Evolutionary conservation across 305 asterid species (phyloP).

Genomic region (Fraxinus paxiana): DNA sequence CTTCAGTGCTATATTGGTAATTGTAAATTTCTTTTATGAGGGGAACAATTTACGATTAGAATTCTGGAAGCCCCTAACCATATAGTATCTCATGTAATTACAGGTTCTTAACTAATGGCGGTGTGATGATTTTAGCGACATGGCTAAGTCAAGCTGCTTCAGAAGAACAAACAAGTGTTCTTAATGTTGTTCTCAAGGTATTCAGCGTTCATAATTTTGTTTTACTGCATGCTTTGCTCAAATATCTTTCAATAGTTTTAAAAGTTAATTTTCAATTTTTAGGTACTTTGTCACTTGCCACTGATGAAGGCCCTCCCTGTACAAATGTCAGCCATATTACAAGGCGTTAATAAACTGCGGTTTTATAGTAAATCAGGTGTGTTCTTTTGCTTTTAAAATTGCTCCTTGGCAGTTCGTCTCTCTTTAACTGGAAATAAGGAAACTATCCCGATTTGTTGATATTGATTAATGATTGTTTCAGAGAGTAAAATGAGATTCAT

Average conservation of each 20-base stretch:
- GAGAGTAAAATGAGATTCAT: not conserved
- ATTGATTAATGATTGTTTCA: not conserved
- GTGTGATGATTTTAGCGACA: constrained; percentile 82
- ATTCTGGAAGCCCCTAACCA: constrained; percentile 2
- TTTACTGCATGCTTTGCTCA: constrained; percentile 14
- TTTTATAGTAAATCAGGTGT: constrained; percentile 86
- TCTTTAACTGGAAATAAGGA: constrained; percentile 9
- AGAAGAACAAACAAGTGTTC: constrained; percentile 84
- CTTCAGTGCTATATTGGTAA: constrained; percentile 71
- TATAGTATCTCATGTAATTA: constrained; percentile 21
- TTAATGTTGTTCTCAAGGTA: constrained; percentile 71
- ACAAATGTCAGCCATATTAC: constrained; percentile 91
- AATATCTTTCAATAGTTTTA: constrained; percentile 14
- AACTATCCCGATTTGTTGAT: not conserved
- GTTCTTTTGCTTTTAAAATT: constrained; percentile 33
- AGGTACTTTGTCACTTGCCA: constrained; percentile 88
- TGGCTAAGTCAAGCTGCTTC: constrained; percentile 86
- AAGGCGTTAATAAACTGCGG: constrained; percentile 81
- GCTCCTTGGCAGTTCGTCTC: not conserved
- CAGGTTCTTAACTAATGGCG: constrained; percentile 89
- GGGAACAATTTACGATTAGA: constrained; percentile 7
- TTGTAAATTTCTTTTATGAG: constrained; percentile 16
- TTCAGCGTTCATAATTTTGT: not conserved
- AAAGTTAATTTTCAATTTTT: constrained; percentile 24
- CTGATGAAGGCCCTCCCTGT: constrained; percentile 71